These are phyloP conservation scores for Hypoxylon sp. DNA, from an alignment of 2,329 filamentous ascomycete genomes.

Conservation along the genomic window DNA sequence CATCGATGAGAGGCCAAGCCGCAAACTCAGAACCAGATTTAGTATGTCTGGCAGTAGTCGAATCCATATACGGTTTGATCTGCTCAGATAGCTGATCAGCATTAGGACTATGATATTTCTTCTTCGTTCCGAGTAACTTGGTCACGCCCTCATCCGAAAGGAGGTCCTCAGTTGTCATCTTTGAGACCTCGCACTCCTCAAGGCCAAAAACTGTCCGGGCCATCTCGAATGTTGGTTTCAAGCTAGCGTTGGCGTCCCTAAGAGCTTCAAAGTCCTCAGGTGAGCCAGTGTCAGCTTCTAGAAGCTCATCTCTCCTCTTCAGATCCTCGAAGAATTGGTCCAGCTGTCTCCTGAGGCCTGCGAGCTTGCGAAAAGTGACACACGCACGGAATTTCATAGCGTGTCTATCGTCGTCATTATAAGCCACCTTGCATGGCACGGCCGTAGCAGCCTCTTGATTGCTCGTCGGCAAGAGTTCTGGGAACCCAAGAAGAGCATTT, in stretches of 20 bases:
- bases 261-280: constrained; percentile 3
- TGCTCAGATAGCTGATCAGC: constrained; percentile 2
- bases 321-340: constrained; percentile 11
- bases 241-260: background rate
- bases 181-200: background rate
- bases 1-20: constrained; percentile 13
- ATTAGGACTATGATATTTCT: background rate
- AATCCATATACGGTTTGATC: constrained; percentile 12
- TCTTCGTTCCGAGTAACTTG: background rate
- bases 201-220: background rate
- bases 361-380: background rate
- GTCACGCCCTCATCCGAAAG: background rate
- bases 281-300: background rate
- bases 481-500: constrained; percentile 44
- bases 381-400: background rate
- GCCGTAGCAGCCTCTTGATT: constrained; percentile 41
- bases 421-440: constrained; percentile 8
- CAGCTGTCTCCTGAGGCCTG: background rate
- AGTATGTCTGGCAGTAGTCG: constrained; percentile 1
- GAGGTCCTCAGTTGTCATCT: background rate
- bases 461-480: constrained; percentile 51
- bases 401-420: background rate
- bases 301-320: background rate
- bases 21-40: background rate
- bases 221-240: constrained; percentile 14